These are phyloP conservation scores for Gossypium schwendimanii DNA, from an alignment of 441 rosid genomes.

Conservation along the genomic window DNA sequence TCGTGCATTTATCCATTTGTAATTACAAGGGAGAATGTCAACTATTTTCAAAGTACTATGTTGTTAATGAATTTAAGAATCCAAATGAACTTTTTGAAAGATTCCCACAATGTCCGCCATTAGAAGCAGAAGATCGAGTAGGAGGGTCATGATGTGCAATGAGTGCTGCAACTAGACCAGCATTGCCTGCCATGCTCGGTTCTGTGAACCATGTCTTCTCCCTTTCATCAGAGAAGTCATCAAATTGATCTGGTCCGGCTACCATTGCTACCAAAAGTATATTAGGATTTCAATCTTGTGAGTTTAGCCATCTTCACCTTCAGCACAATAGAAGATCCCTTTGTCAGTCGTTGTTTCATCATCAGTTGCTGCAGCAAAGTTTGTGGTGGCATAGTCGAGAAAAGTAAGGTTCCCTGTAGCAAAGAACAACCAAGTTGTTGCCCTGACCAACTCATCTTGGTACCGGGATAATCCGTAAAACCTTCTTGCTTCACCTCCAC, in stretches of 20 bases:
- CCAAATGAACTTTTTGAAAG: slow-evolving; percentile 27
- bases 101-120: slow-evolving; percentile 31
- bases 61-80: background rate
- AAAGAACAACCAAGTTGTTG: slow-evolving; percentile 51
- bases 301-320: slow-evolving; percentile 20
- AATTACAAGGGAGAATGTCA: too few species aligned
- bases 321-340: slow-evolving; percentile 38
- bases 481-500: slow-evolving; percentile 42
- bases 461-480: slow-evolving; percentile 45
- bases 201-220: slow-evolving; percentile 30
- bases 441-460: slow-evolving; percentile 51
- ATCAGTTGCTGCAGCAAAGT: slow-evolving; percentile 30
- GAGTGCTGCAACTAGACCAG: slow-evolving; percentile 39
- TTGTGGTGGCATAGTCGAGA: slow-evolving; percentile 33
- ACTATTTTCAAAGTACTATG: background rate
- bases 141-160: slow-evolving; percentile 44
- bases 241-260: slow-evolving; percentile 31
- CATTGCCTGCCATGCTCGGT: slow-evolving; percentile 28
- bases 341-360: slow-evolving; percentile 35
- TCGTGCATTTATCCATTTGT: too few species aligned
- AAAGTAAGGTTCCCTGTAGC: slow-evolving; percentile 46
- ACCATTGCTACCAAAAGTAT: slow-evolving; percentile 36
- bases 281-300: slow-evolving; percentile 33
- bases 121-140: background rate
- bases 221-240: slow-evolving; percentile 29